phyloP scores from a whole-genome alignment of 371 early-diverging fungal genomes.

The Entomophthora muscae region DNA sequence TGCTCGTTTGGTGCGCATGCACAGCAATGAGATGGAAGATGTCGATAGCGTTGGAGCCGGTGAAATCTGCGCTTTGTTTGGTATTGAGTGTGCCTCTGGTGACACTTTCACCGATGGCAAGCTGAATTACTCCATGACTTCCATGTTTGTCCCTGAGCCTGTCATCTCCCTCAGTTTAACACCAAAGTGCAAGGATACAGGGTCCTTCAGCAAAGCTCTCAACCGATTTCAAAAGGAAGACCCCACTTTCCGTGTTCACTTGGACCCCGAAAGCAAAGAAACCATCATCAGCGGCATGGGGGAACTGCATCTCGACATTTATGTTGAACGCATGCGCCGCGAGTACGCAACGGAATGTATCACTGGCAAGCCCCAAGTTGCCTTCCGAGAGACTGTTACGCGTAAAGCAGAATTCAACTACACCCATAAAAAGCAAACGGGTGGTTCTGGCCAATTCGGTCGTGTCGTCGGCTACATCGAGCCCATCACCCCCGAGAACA shows the following conservation, averaged over 20 bases:
- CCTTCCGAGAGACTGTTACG: conserved; percentile 88
- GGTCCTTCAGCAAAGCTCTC: conserved; percentile 90
- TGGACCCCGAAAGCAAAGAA: conserved; percentile 83
- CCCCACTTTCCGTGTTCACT: conserved; percentile 92
- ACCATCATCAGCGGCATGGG: conserved; percentile 89
- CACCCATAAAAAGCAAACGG: conserved; percentile 97
- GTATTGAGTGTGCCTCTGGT: conserved; percentile 93
- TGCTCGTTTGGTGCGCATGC: conserved; percentile 93
- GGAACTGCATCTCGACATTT: conserved; percentile 81
- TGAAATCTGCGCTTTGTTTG: conserved; percentile 96
- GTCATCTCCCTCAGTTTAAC: conserved; percentile 85
- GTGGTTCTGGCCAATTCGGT: conserved; percentile 94
- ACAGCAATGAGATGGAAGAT: conserved; percentile 96
- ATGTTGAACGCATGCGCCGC: conserved; percentile 93
- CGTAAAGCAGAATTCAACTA: conserved; percentile 68
- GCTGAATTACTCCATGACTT: conserved; percentile 76
- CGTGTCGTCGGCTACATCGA: conserved; percentile 84
- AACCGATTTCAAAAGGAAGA: conserved; percentile 93
- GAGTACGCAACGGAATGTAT: conserved; percentile 87
- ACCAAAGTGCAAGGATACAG: conserved; percentile 76
- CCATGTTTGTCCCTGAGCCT: conserved; percentile 94
- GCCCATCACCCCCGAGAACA: conserved; percentile 30
- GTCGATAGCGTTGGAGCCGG: conserved; percentile 86
- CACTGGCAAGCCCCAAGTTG: conserved; percentile 92
- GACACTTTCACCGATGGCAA: conserved; percentile 92